Evolutionary conservation across 768 basidiomycete genomes (phyloP).

Genomic region (Termitomyces sp.): DNA sequence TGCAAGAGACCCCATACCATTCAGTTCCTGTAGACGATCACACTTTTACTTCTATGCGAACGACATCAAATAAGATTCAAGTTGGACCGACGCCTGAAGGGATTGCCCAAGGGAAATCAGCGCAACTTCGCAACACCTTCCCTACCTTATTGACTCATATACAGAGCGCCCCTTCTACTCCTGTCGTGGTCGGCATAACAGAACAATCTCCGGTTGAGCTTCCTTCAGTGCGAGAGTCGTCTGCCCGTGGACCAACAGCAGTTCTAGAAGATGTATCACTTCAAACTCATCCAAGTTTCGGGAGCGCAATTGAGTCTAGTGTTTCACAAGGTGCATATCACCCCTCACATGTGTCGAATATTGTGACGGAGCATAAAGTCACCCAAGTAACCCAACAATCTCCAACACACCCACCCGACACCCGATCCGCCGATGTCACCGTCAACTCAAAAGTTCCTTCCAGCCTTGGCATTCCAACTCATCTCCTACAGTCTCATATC

Average conservation of each 20-base stretch:
- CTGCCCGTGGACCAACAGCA: background rate
- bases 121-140: background rate
- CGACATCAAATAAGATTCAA: background rate
- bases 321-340: background rate
- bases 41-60: background rate
- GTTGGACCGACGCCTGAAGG: background rate
- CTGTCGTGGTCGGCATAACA: background rate
- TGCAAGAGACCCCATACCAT: background rate
- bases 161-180: background rate
- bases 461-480: background rate
- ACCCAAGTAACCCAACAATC: background rate
- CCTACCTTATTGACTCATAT: background rate
- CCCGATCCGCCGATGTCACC: background rate
- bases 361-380: background rate
- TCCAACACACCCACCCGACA: background rate
- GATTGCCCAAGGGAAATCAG: too few species aligned
- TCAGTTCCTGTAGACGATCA: background rate
- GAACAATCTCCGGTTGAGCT: background rate
- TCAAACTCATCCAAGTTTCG: background rate
- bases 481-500: background rate
- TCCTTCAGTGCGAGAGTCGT: background rate
- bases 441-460: background rate
- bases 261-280: background rate
- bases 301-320: background rate
- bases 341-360: background rate